phyloP scores from a whole-genome alignment of 78 protist genomes.

The Dictyostelium discoideum region DNA sequence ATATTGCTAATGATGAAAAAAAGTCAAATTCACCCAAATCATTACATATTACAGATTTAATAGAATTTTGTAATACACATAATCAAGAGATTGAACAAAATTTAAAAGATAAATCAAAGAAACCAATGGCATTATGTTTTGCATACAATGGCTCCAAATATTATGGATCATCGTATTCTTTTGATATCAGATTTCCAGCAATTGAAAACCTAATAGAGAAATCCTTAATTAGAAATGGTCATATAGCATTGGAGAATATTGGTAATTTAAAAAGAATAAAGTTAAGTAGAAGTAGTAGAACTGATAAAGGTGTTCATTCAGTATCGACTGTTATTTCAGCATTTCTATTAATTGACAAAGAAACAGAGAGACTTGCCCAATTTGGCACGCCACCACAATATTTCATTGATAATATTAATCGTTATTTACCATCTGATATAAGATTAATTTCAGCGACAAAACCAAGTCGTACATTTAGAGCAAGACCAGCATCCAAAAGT shows the following conservation, averaged over 20 bases:
- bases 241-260: conserved; percentile 19
- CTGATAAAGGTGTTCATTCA: conserved; percentile 80
- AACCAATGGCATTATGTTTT: conserved; percentile 26
- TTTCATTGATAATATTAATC: neutral
- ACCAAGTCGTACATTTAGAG: neutral
- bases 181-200: neutral
- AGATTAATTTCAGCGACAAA: neutral
- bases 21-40: too few species aligned
- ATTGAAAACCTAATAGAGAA: conserved; percentile 41
- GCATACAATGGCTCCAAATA: conserved; percentile 40
- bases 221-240: conserved; percentile 7
- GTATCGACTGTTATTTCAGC: neutral
- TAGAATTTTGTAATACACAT: neutral
- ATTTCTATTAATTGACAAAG: neutral
- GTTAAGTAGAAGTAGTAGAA: conserved; percentile 21
- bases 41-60: neutral
- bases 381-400: neutral
- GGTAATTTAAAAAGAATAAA: conserved; percentile 17
- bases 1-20: too few species aligned
- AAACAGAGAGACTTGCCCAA: neutral
- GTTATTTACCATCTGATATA: conserved; percentile 14
- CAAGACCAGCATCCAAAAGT: neutral
- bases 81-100: neutral
- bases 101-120: neutral
- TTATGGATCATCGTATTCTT: conserved; percentile 12